Percentiles rank a stretch among this genome's conserved stretches.
These are phyloP conservation scores for Xylaria multiplex DNA, from an alignment of 2,329 filamentous ascomycete species.

Conservation along the genomic window DNA sequence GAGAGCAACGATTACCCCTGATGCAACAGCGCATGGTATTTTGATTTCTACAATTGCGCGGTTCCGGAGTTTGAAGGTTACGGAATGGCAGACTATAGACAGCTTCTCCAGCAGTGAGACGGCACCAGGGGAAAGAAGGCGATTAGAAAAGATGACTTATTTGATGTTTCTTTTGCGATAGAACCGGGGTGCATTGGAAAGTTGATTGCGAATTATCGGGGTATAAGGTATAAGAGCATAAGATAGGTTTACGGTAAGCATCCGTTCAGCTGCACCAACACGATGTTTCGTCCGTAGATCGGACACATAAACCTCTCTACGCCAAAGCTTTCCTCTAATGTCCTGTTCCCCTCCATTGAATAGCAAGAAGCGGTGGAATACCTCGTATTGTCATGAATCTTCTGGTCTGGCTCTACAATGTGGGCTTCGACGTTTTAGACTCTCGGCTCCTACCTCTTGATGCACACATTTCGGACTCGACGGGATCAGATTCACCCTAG, in stretches of 20 bases:
- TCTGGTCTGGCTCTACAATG: neutral
- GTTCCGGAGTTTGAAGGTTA: neutral
- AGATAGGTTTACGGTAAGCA: neutral
- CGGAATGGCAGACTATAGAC: neutral
- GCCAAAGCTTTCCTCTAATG: neutral
- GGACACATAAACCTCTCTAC: neutral
- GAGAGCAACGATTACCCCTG: conserved; percentile 23
- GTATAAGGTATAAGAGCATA: too few species aligned
- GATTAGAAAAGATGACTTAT: too few species aligned
- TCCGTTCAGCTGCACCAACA: neutral
- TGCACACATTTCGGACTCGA: neutral
- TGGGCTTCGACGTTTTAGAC: neutral
- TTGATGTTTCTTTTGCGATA: too few species aligned
- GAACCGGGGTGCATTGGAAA: too few species aligned
- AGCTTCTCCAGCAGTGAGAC: neutral
- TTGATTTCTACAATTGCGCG: neutral
- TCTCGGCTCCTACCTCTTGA: neutral
- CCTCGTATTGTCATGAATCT: neutral
- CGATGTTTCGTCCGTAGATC: neutral
- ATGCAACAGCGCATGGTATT: neutral
- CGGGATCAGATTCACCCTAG: neutral
- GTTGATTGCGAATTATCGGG: too few species aligned
- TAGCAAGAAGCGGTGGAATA: neutral
- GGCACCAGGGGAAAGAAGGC: neutral
- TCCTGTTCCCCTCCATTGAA: neutral